Evolutionary conservation across 148 eudicot species (phyloP).

Genomic region (Gaultheria prostrata): DNA sequence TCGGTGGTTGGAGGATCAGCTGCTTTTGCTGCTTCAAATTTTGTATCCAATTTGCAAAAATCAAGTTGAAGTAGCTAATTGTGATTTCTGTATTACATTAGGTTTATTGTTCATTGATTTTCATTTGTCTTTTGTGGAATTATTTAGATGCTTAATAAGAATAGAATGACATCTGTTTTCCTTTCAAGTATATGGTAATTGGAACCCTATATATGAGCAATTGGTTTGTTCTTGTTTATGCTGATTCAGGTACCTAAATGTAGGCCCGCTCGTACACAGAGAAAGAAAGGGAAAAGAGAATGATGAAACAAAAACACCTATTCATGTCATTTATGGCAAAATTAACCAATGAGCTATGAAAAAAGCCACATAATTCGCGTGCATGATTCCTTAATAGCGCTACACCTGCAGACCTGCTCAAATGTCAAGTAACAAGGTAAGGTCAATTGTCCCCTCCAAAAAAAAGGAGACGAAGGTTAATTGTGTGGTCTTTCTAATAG

Average conservation of each 20-base stretch:
- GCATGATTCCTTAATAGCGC: no score
- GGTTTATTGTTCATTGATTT: not conserved
- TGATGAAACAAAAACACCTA: no score
- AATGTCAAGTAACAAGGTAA: no score
- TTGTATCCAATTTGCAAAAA: slow-evolving; percentile 84
- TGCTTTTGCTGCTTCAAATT: slow-evolving; percentile 85
- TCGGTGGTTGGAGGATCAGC: slow-evolving; percentile 79
- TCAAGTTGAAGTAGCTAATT: slow-evolving; percentile 18
- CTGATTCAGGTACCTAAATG: not conserved
- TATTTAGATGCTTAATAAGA: not conserved
- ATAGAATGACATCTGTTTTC: not conserved
- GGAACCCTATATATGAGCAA: not conserved
- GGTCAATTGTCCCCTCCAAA: no score
- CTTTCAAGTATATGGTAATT: not conserved
- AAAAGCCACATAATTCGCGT: no score
- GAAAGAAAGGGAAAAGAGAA: no score
- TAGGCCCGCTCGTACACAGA: no score
- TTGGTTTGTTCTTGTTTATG: not conserved
- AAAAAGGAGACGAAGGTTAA: no score
- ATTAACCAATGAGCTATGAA: no score
- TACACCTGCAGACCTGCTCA: no score
- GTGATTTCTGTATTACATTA: not conserved
- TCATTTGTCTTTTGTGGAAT: not conserved
- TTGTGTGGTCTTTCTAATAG: no score
- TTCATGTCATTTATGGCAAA: no score